phyloP scores from a whole-genome alignment of 169 alveolate species.

The Plasmodium falciparum region DNA sequence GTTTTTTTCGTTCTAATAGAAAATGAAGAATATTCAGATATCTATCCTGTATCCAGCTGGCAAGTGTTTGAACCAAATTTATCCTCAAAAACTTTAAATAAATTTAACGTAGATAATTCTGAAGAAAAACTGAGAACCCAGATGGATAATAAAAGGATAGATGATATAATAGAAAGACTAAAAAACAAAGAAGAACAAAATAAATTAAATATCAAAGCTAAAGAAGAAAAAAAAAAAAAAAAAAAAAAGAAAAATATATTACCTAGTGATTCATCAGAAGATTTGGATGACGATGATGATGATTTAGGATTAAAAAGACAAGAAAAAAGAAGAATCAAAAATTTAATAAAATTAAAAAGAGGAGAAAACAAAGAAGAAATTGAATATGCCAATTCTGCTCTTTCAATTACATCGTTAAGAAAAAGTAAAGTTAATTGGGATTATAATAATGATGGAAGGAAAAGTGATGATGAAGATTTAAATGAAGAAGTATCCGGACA shows the following conservation, averaged over 20 bases:
- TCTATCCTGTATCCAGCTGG: conserved; percentile 76
- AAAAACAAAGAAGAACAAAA: conserved; percentile 59
- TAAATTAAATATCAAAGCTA: conserved; percentile 39
- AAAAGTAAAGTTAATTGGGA: conserved; percentile 75
- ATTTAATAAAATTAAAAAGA: conserved; percentile 62
- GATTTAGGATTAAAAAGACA: conserved; percentile 74
- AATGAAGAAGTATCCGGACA: conserved; percentile 26
- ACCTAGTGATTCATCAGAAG: conserved; percentile 5
- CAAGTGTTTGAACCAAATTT: conserved; percentile 75
- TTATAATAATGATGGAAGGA: conserved; percentile 74
- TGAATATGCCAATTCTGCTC: conserved; percentile 74
- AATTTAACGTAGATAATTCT: conserved; percentile 31
- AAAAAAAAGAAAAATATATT: conserved; percentile 8
- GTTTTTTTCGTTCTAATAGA: conserved; percentile 58
- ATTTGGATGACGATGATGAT: conserved; percentile 19
- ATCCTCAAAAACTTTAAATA: conserved; percentile 33
- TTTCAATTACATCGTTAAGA: conserved; percentile 36
- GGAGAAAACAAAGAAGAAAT: conserved; percentile 71
- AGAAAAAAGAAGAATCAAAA: conserved; percentile 75
- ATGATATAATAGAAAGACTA: conserved; percentile 71
- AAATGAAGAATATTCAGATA: conserved; percentile 73
- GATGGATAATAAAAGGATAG: conserved; percentile 54
- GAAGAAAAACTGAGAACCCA: conserved; percentile 38
- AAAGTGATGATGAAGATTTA: conserved; percentile 77
- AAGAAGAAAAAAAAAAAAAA: conserved; percentile 43